phyloP scores from a whole-genome alignment of 805 yeast species.

The Debaryomyces hansenii region DNA sequence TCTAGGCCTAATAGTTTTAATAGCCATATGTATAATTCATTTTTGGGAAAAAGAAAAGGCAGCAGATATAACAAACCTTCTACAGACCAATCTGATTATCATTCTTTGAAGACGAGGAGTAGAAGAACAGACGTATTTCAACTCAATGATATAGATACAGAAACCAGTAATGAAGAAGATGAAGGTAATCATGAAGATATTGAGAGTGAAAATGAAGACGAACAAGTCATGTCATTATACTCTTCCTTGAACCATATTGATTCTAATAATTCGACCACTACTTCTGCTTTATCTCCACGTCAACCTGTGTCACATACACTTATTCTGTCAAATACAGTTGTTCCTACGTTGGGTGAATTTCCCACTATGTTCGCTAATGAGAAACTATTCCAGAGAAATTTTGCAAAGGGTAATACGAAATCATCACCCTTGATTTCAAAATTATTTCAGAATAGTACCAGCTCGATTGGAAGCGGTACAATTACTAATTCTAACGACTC shows the following conservation, averaged over 20 bases:
- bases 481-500: background rate
- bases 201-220: slow-evolving; percentile 57
- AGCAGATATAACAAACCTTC: background rate
- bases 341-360: slow-evolving; percentile 45
- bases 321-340: slow-evolving; percentile 17
- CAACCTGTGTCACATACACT: slow-evolving; percentile 2
- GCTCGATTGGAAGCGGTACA: background rate
- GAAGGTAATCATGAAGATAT: slow-evolving; percentile 16
- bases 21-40: slow-evolving; percentile 21
- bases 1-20: slow-evolving; percentile 23
- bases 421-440: background rate
- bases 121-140: slow-evolving; percentile 5
- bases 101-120: slow-evolving; percentile 2
- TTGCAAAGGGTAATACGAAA: slow-evolving; percentile 1
- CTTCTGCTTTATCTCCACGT: slow-evolving; percentile 17
- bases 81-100: background rate
- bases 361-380: slow-evolving; percentile 37
- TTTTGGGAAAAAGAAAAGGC: slow-evolving; percentile 16
- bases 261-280: slow-evolving; percentile 20
- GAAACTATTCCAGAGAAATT: slow-evolving; percentile 23
- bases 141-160: slow-evolving; percentile 10
- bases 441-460: background rate
- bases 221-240: slow-evolving; percentile 66
- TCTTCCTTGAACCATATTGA: slow-evolving; percentile 48
- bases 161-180: slow-evolving; percentile 7